A percentile compares a stretch with the other conserved stretches of the same genome.
Conservation (phyloP, 768 basidiomycete genomes). For the Podaxis pistillaris region DNA sequence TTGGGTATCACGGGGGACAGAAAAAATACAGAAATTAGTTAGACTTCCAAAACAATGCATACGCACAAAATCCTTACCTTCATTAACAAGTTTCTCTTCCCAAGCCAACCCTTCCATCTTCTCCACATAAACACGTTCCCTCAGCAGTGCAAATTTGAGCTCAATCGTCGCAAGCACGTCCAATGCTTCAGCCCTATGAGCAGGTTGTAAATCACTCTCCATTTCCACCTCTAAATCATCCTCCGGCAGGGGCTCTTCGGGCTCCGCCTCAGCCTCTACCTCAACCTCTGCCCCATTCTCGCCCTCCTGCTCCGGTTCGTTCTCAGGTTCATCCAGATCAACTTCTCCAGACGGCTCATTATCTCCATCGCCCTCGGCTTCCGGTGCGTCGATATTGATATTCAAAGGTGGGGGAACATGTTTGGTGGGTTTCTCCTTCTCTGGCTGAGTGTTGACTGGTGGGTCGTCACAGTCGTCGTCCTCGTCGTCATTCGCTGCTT, state of each 20-base stretch:
- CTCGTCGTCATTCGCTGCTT: constrained; percentile 14
- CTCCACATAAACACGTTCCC: constrained; percentile 89
- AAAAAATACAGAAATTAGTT: background rate
- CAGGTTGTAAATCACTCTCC: constrained; percentile 67
- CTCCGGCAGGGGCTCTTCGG: constrained; percentile 25
- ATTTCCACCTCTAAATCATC: constrained; percentile 30
- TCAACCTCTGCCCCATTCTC: constrained; percentile 37
- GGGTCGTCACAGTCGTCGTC: constrained; percentile 24
- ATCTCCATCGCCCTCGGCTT: constrained; percentile 22
- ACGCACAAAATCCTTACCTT: constrained; percentile 50
- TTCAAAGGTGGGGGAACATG: constrained; percentile 19
- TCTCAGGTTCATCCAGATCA: constrained; percentile 25
- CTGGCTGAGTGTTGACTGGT: constrained; percentile 3
- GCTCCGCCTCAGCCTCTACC: constrained; percentile 27
- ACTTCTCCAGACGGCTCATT: constrained; percentile 17
- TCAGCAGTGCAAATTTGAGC: constrained; percentile 83
- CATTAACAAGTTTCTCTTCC: constrained; percentile 80
- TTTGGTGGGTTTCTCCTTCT: constrained; percentile 7
- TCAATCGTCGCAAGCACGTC: constrained; percentile 89
- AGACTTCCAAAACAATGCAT: background rate
- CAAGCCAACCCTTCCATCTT: constrained; percentile 89
- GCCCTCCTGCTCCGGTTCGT: constrained; percentile 30
- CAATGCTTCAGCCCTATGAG: constrained; percentile 83
- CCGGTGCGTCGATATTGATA: constrained; percentile 27
- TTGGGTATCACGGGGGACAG: constrained; percentile 1